Evolutionary conservation across 2,329 filamentous ascomycete genomes (phyloP).

Genomic region (Calycina herbarum): DNA sequence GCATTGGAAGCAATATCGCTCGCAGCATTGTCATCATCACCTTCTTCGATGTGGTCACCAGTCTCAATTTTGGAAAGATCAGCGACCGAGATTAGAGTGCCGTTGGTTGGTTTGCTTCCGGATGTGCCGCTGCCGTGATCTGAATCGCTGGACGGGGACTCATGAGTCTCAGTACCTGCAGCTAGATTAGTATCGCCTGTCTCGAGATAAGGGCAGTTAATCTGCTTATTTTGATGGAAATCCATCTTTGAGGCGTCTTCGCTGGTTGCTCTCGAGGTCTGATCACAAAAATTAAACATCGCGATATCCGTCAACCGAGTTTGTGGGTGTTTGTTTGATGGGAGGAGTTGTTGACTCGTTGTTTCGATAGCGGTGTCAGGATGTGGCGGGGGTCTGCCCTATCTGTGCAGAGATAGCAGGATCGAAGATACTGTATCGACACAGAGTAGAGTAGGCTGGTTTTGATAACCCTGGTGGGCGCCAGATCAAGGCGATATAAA

Average conservation of each 20-base stretch:
- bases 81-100: not conserved
- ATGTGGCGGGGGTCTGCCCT: not conserved
- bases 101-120: no score
- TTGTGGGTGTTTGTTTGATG: not conserved
- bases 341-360: not conserved
- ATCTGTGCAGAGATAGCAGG: not conserved
- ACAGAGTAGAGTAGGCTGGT: not conserved
- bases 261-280: not conserved
- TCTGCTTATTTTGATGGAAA: not conserved
- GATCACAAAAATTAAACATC: not conserved
- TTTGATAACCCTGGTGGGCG: not conserved
- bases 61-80: not conserved
- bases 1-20: constrained; percentile 6
- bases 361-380: not conserved
- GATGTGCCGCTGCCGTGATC: not conserved
- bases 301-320: not conserved
- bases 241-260: not conserved
- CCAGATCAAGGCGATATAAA: not conserved
- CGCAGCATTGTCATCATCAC: not conserved
- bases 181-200: not conserved
- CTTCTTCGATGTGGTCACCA: not conserved
- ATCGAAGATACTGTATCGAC: not conserved
- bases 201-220: not conserved
- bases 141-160: not conserved
- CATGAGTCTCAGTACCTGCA: not conserved